These are phyloP conservation scores for Xanthoconium stramineum DNA, from an alignment of 768 basidiomycete species.

Conservation along the genomic window DNA sequence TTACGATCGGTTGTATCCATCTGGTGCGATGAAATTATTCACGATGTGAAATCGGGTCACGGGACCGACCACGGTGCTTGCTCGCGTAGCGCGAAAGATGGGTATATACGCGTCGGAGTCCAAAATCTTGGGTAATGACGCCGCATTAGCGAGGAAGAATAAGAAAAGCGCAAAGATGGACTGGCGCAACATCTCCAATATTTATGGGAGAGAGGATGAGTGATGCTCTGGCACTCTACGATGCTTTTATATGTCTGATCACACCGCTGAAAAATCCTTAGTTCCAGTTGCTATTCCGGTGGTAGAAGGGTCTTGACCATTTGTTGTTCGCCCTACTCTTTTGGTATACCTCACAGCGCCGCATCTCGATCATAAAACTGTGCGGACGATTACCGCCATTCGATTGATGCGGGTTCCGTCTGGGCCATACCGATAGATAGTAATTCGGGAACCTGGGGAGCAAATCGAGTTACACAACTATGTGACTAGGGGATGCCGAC, in stretches of 20 bases:
- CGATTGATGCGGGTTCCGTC: background rate
- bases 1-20: constrained; percentile 6
- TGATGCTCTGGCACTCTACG: background rate
- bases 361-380: background rate
- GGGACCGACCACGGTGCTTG: background rate
- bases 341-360: background rate
- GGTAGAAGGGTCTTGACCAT: background rate
- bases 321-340: background rate
- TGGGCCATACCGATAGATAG: background rate
- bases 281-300: background rate
- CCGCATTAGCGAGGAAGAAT: background rate
- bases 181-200: background rate
- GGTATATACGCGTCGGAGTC: background rate
- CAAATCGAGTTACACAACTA: no score
- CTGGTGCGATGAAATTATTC: background rate
- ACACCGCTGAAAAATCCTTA: background rate
- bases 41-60: background rate
- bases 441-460: background rate
- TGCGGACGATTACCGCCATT: background rate
- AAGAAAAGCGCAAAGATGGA: constrained; percentile 1
- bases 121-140: background rate
- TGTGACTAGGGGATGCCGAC: no score
- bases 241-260: background rate
- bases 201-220: background rate
- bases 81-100: no score